Percentiles rank a stretch among this genome's conserved stretches.
Evolutionary conservation across 176 grass and related monocot species (phyloP).

Genomic region (Melocanna baccifera): DNA sequence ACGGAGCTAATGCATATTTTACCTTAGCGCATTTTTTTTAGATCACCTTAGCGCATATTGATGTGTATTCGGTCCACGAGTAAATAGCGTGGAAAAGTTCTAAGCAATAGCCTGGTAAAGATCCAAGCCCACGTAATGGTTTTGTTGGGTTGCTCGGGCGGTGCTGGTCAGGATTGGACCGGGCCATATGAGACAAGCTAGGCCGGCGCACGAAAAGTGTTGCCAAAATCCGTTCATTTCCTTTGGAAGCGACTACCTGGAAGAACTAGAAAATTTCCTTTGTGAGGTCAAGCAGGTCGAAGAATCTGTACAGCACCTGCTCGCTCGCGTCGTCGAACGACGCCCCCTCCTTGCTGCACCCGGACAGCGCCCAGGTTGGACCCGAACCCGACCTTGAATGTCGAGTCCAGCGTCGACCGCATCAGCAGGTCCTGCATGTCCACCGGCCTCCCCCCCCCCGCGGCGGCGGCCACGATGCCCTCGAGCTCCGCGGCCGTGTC

Average conservation of each 20-base stretch:
- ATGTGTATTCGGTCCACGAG: too few relatives aligned
- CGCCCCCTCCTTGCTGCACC: conserved; percentile 26
- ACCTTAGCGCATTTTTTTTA: too few relatives aligned
- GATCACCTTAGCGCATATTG: too few relatives aligned
- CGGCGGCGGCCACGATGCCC: conserved; percentile 36
- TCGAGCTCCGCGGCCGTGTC: conserved; percentile 52
- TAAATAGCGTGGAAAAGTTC: too few relatives aligned
- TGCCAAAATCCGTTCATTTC: not conserved
- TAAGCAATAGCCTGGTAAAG: too few relatives aligned
- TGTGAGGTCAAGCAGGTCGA: conserved; percentile 28
- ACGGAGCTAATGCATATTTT: too few relatives aligned
- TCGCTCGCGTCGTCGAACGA: conserved; percentile 73
- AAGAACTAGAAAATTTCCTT: not conserved
- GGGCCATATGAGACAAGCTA: not conserved
- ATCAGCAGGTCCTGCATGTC: conserved; percentile 66
- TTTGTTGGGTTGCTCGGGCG: too few relatives aligned
- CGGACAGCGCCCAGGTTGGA: conserved; percentile 45
- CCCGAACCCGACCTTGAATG: conserved; percentile 72
- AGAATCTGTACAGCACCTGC: conserved; percentile 45
- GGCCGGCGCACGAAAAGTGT: too few relatives aligned
- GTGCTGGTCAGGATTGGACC: too few relatives aligned
- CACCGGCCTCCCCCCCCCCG: conserved; percentile 4
- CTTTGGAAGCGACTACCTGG: too few relatives aligned
- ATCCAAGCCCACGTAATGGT: too few relatives aligned
- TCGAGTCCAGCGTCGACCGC: conserved; percentile 69